Base-by-base conservation (phyloP, 2,329 filamentous ascomycete genomes). In the Stachybotrys echinatus region DNA sequence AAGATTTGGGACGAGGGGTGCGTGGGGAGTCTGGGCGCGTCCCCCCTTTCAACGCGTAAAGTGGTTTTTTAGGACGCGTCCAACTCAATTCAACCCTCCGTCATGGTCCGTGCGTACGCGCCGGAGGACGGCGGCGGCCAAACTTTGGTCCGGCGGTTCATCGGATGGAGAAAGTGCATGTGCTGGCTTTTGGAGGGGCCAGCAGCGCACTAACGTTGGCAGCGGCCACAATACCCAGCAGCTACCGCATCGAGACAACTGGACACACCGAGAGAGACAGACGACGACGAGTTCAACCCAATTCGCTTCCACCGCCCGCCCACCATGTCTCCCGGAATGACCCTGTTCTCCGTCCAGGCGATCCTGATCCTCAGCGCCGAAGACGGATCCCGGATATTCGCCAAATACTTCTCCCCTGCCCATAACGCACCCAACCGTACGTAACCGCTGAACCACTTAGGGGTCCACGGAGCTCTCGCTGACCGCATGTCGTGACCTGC, bases 321-420 rank as follows among this genome's bases (percentile, higher is more conserved):
- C 61, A 65, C 48, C 55, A 90, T 91, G 87, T 81, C 85, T 59
- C 84, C 85, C 55, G 82, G 83, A 72, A 84, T 90, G 74, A 87
- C 85, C 55, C 80, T 91, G 42, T 87, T 87, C 74, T 83, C 85
- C 62, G 79, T 91, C 65, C 87, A 88, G 69, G 88, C 88, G 65
- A 79, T 92, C 67, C 78, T 90, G 58, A 84, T 92, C 61, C 84
- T 92, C 66, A 84, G 87, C 63, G 85, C 86, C 54, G 90, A 96
- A 72, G 92, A 97, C 70, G 89, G 89, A 65, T 88, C 88, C 53
- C 84, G 92, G 69, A 89, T 97, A 74, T 90, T 96, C 69, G 84
- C 91, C 65, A 96, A 96, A 77, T 96, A 96, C 81, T 96, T 92
- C 78, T 72, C 70, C 70, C 75, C 70, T 74, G 87, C 69, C 70